Conservation (phyloP, 371 early-diverging fungal species). For the Coemansia sp. region DNA sequence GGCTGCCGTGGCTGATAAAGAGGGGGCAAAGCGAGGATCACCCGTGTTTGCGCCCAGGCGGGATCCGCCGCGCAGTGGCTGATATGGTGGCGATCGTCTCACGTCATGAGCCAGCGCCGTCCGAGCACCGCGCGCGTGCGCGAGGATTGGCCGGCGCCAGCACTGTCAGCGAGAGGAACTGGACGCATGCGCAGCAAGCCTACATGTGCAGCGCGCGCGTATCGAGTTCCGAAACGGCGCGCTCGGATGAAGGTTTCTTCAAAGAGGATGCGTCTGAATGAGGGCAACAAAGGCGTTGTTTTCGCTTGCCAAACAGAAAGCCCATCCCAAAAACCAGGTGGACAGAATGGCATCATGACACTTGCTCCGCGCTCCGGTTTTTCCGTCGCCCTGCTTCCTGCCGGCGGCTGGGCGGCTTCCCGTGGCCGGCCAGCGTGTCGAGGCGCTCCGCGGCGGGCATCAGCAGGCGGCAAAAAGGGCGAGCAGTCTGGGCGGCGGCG, state of each 20-base stretch:
- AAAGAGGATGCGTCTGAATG: not conserved
- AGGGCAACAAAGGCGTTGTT: not conserved
- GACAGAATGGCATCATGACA: not conserved
- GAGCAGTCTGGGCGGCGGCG: not conserved
- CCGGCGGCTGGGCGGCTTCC: not conserved
- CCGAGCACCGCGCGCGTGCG: not conserved
- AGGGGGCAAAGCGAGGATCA: not conserved
- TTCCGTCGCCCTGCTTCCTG: constrained; percentile 3
- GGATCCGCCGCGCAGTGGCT: not conserved
- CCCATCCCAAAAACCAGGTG: not conserved
- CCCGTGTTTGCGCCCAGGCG: not conserved
- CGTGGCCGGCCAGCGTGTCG: too few relatives aligned
- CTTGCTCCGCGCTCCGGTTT: constrained; percentile 4
- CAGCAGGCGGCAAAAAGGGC: too few relatives aligned
- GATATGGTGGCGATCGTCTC: not conserved
- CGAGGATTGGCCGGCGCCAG: too few relatives aligned
- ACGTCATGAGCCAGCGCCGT: not conserved
- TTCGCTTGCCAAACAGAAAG: not conserved
- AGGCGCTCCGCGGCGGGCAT: too few relatives aligned
- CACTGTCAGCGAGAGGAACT: not conserved
- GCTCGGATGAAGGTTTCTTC: not conserved
- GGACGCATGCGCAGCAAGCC: not conserved
- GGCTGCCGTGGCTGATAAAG: not conserved
- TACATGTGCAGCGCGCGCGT: constrained; percentile 3
- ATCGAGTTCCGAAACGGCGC: constrained; percentile 1